Evolutionary conservation across 1,284 basidiomycete genomes (phyloP).

Genomic region (Ustilago curta): DNA sequence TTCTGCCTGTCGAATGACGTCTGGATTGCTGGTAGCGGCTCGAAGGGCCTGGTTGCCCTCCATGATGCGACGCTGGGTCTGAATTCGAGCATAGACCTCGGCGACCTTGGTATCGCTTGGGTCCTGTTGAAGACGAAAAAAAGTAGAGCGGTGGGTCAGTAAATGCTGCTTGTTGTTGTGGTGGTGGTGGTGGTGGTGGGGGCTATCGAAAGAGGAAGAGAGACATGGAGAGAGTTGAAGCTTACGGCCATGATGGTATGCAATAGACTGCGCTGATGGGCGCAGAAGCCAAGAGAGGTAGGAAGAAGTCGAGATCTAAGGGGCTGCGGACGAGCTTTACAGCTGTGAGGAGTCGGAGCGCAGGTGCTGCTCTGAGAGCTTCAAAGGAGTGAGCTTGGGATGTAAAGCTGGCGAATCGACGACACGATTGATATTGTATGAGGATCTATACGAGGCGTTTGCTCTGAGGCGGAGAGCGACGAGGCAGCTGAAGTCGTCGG

Average conservation of each 20-base stretch:
- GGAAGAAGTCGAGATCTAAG: neutral
- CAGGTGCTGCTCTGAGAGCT: too few relatives aligned
- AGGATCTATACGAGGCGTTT: neutral
- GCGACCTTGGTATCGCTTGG: constrained; percentile 84
- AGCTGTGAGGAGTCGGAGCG: neutral
- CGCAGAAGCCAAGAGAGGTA: neutral
- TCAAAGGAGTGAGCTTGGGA: neutral
- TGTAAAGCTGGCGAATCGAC: neutral
- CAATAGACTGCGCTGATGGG: neutral
- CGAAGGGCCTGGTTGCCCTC: constrained; percentile 84
- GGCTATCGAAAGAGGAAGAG: neutral
- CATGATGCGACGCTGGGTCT: constrained; percentile 90
- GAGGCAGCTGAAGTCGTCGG: neutral
- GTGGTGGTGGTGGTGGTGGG: too few relatives aligned
- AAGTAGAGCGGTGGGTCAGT: neutral
- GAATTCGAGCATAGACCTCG: constrained; percentile 88
- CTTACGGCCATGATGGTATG: constrained; percentile 45
- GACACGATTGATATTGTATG: neutral
- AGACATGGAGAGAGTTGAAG: neutral
- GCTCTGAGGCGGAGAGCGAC: neutral
- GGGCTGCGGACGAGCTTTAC: neutral
- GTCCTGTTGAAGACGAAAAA: constrained; percentile 30
- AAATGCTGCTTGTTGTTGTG: neutral
- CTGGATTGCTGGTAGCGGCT: constrained; percentile 85
- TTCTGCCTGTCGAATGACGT: constrained; percentile 80